Conservation (phyloP, 768 basidiomycete genomes). For the Pleurotus citrinopileatus region DNA sequence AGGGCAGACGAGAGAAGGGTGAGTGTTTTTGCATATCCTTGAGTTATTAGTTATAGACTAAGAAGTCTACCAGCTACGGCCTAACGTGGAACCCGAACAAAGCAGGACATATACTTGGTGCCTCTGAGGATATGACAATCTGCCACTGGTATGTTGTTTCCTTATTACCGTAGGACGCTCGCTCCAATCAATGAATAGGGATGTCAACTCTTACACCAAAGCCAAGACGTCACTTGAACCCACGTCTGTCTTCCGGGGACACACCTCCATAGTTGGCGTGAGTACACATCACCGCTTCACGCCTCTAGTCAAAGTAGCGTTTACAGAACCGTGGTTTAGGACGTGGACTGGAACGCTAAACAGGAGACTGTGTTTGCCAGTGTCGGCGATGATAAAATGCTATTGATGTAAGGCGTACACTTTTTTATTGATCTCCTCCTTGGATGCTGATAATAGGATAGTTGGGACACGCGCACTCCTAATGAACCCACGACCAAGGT, state of each 20-base stretch:
- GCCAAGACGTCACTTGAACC: slow-evolving; percentile 81
- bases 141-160: slow-evolving; percentile 74
- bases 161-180: background rate
- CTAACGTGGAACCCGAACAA: slow-evolving; percentile 89
- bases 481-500: slow-evolving; percentile 66
- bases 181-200: slow-evolving; percentile 51
- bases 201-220: slow-evolving; percentile 86
- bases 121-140: slow-evolving; percentile 94
- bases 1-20: slow-evolving; percentile 95
- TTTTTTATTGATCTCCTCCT: slow-evolving; percentile 11
- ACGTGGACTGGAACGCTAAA: slow-evolving; percentile 92
- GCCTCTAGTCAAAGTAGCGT: background rate
- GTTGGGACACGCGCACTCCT: slow-evolving; percentile 89
- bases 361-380: slow-evolving; percentile 87
- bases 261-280: slow-evolving; percentile 90
- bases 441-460: slow-evolving; percentile 27
- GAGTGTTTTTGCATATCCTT: slow-evolving; percentile 26
- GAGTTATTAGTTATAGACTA: background rate
- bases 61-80: slow-evolving; percentile 67
- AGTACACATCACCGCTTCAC: slow-evolving; percentile 23
- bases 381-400: slow-evolving; percentile 92
- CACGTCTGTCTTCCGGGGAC: slow-evolving; percentile 78
- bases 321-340: slow-evolving; percentile 42
- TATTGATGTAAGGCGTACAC: slow-evolving; percentile 94
- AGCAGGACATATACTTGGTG: slow-evolving; percentile 81